These are phyloP conservation scores for Neopestalotiopsis sp. DNA, from an alignment of 2,329 filamentous ascomycete species.

Conservation along the genomic window DNA sequence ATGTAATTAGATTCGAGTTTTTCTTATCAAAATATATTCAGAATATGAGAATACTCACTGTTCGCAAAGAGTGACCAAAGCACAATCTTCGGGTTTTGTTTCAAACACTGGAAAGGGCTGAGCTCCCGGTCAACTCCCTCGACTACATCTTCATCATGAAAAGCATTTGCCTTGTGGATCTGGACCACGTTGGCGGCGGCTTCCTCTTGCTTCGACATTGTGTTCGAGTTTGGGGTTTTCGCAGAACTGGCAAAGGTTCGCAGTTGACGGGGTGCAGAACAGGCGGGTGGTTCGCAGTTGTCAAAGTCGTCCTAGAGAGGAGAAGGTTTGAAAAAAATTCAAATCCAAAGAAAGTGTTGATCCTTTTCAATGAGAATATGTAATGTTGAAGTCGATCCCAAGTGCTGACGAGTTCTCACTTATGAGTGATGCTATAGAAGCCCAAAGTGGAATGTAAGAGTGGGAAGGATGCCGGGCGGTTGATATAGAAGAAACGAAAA, in stretches of 20 bases:
- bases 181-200: neutral
- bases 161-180: constrained; percentile 13
- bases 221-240: neutral
- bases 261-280: constrained; percentile 3
- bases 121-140: constrained; percentile 16
- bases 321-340: neutral
- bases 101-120: constrained; percentile 15
- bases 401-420: neutral
- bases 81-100: constrained; percentile 18
- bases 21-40: neutral
- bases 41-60: neutral
- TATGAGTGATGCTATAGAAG: neutral
- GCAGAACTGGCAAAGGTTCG: constrained; percentile 6
- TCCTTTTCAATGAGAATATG: neutral
- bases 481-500: constrained; percentile 14
- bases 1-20: neutral
- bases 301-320: neutral
- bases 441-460: neutral
- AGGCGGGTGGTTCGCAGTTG: neutral
- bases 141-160: constrained; percentile 11
- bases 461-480: neutral
- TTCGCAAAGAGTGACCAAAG: constrained; percentile 15
- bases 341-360: neutral
- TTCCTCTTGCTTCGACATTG: neutral
- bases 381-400: neutral